Conservation (phyloP, 148 eudicot species). For the Mesembryanthemum crystallinum region DNA sequence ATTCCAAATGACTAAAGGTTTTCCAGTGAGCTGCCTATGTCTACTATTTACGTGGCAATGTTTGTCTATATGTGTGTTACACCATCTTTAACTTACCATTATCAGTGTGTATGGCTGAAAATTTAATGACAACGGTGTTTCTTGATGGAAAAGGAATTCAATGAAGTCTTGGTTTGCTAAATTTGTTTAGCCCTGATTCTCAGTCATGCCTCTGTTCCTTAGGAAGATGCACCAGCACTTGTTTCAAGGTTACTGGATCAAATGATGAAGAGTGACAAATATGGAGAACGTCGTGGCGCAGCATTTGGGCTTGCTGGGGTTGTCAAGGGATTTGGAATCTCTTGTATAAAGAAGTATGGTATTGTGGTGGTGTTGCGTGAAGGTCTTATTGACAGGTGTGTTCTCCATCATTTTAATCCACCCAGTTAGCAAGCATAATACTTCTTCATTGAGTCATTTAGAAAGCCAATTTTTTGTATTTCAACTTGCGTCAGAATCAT, state of each 20-base stretch:
- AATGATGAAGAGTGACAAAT: conserved; percentile 96
- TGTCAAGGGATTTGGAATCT: conserved; percentile 79
- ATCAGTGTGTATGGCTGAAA: no score
- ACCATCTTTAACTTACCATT: no score
- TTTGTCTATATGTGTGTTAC: no score
- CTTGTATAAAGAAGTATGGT: conserved; percentile 78
- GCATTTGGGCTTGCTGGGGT: conserved; percentile 97
- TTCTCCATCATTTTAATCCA: background rate
- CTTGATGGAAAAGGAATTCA: no score
- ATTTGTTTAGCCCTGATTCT: background rate
- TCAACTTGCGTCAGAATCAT: no score
- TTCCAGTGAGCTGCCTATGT: no score
- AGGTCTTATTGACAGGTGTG: conserved; percentile 80
- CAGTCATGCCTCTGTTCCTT: conserved; percentile 12
- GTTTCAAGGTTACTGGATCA: conserved; percentile 73
- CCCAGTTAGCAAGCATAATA: background rate
- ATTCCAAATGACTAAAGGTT: no score
- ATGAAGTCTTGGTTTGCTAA: background rate
- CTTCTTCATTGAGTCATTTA: background rate
- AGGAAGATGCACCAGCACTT: conserved; percentile 86
- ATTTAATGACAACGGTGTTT: no score
- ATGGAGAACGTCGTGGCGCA: conserved; percentile 99
- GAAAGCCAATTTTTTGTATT: no score
- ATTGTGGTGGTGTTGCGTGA: conserved; percentile 57
- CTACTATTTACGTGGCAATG: no score